Base-by-base conservation (phyloP, 73 alveolate genomes). In the Paramecium tetraurelia region DNA sequence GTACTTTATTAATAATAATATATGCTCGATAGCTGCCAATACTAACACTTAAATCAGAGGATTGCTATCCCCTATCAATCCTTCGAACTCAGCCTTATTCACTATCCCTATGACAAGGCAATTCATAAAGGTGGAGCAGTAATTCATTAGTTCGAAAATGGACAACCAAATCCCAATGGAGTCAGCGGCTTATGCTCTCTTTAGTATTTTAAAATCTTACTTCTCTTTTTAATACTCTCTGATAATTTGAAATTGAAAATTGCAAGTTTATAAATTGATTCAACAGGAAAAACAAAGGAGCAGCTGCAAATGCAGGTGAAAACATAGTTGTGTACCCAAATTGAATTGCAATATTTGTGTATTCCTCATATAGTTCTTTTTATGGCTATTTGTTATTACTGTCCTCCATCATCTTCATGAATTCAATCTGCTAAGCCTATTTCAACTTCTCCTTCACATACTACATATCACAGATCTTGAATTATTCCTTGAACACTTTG, bases 111-210 rank as follows among this genome's bases (percentile, higher is more conserved):
- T 72, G 4, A 72, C 86, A 14, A 72, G n/a, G 18, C 59, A 72
- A 72, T 72, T 72, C 86, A 72, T 72, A 40, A 72, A 72, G 33
- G 86, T 31, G n/a, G 86, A 33, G 33, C 86, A 14, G 16, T 72
- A 72, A 72, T 72, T 72, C 86, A 72, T 72, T 7, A 72, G 11
- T 72, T 33, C 57, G 5, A 72, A 70, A 8, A 72, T 72, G 31
- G 63, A 72, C 8, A 72, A 72, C 63, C 86, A 46, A 10, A 70
- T 70, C 27, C 86, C 86, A 31, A 70, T 70, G 5, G 86, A 70
- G 24, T 70, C 86, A 10, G 86, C 86, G 1, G 86, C 86, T 70
- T 70, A n/a, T 3, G 86, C 86, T 70, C 86, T 27, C 86, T 70
- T 22, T 31, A 70, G 46, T 70, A 31, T n/a, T 70, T 31, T 22